These are phyloP conservation scores for Parafenestella ontariensis DNA, from an alignment of 2,329 filamentous ascomycete genomes.

Conservation along the genomic window DNA sequence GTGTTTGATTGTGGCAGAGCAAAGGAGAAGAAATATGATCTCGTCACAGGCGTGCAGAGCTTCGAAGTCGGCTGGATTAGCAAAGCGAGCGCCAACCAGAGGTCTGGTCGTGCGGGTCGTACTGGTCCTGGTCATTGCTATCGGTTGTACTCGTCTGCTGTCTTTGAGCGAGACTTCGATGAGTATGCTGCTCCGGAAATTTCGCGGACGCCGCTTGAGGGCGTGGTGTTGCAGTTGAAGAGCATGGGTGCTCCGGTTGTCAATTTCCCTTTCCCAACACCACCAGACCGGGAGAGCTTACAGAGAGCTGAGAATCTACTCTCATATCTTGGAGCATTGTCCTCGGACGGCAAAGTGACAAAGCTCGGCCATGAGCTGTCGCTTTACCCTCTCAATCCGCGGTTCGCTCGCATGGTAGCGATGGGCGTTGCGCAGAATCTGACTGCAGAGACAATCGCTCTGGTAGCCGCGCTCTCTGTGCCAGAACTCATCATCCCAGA, in stretches of 20 bases:
- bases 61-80: constrained; percentile 97
- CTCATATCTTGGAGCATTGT: constrained; percentile 82
- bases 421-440: constrained; percentile 84
- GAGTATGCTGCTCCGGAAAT: constrained; percentile 90
- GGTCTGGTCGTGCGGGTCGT: constrained; percentile 91
- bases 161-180: constrained; percentile 88
- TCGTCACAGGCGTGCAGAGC: constrained; percentile 88
- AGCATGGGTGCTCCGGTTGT: constrained; percentile 90
- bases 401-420: constrained; percentile 90
- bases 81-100: constrained; percentile 92
- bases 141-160: constrained; percentile 89
- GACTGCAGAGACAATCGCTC: constrained; percentile 82
- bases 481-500: constrained; percentile 87
- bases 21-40: constrained; percentile 90
- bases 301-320: constrained; percentile 86
- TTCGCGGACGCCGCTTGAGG: constrained; percentile 88
- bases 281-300: constrained; percentile 78
- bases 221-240: constrained; percentile 88
- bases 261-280: constrained; percentile 95
- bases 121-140: constrained; percentile 97
- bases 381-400: constrained; percentile 86
- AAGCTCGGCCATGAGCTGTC: constrained; percentile 81
- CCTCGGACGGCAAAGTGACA: constrained; percentile 75
- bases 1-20: constrained; percentile 94
- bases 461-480: constrained; percentile 88